These are phyloP conservation scores for Termitomyces sp. DNA, from an alignment of 768 basidiomycete genomes.

Conservation along the genomic window DNA sequence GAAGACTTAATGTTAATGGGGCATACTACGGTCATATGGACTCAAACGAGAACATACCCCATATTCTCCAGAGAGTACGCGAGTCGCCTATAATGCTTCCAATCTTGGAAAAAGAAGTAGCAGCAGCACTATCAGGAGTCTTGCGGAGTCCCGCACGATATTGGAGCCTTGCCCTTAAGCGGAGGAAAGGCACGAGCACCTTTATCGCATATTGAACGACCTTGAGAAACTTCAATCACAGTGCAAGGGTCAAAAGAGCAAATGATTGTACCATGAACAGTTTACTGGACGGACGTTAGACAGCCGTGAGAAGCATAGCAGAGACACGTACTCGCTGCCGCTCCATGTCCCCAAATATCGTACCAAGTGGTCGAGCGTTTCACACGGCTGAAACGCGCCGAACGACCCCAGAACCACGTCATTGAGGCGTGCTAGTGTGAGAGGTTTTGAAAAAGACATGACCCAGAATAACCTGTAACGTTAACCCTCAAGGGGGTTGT, in stretches of 20 bases:
- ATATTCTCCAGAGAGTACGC: slow-evolving; percentile 72
- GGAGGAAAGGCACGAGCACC: slow-evolving; percentile 61
- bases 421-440: slow-evolving; percentile 49
- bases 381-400: slow-evolving; percentile 52
- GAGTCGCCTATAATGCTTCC: slow-evolving; percentile 60
- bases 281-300: slow-evolving; percentile 46
- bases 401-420: slow-evolving; percentile 67
- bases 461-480: background rate
- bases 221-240: slow-evolving; percentile 31
- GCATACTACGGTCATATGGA: background rate
- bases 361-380: slow-evolving; percentile 68
- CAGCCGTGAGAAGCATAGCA: slow-evolving; percentile 6
- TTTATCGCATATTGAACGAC: slow-evolving; percentile 74
- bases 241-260: background rate
- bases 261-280: slow-evolving; percentile 58
- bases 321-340: slow-evolving; percentile 70
- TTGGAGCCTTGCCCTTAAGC: slow-evolving; percentile 66
- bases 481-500: too few relatives aligned
- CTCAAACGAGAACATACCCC: slow-evolving; percentile 49
- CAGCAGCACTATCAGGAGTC: slow-evolving; percentile 50
- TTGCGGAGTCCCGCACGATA: slow-evolving; percentile 58
- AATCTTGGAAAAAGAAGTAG: slow-evolving; percentile 52
- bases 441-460: slow-evolving; percentile 55
- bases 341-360: slow-evolving; percentile 81
- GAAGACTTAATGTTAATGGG: background rate